Percentiles rank a stretch among this genome's conserved stretches.
These are phyloP conservation scores for Conticribra guillardii DNA, from an alignment of 108 stramenopile species.

Conservation along the genomic window DNA sequence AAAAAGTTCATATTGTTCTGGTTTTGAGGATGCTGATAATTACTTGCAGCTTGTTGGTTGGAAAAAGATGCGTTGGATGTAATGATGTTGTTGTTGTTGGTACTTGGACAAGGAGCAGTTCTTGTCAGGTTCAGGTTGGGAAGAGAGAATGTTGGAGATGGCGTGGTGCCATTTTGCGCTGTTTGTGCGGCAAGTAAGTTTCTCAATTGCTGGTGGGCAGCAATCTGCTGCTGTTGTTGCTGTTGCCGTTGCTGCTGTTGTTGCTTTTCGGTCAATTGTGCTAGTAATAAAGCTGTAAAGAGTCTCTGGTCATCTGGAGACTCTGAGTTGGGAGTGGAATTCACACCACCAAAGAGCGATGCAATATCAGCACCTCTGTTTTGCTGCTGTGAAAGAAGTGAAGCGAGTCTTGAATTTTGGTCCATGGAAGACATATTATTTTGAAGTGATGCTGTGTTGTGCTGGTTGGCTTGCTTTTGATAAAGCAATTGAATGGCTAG, in stretches of 20 bases:
- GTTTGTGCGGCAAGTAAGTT: background rate
- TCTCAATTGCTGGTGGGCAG: background rate
- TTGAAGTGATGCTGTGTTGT: background rate
- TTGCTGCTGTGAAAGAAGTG: background rate
- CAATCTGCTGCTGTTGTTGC: background rate
- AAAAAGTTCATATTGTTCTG: background rate
- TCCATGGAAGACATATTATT: conserved; percentile 3
- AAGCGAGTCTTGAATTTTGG: background rate
- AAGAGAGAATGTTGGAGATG: too few species aligned
- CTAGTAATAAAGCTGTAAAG: conserved; percentile 10
- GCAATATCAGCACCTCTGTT: background rate
- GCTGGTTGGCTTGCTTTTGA: background rate
- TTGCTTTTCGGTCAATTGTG: conserved; percentile 17
- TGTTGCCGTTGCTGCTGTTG: conserved; percentile 12
- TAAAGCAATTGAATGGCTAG: conserved; percentile 6
- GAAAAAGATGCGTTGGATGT: background rate
- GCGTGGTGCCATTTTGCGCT: too few species aligned
- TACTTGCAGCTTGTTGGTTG: background rate
- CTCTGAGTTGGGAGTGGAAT: background rate
- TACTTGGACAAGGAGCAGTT: too few species aligned
- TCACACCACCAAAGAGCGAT: background rate
- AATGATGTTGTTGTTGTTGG: background rate
- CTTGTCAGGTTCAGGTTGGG: too few species aligned
- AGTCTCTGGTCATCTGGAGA: background rate
- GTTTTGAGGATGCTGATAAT: background rate